Conservation (phyloP, 441 rosid genomes). For the Viola pubescens region DNA sequence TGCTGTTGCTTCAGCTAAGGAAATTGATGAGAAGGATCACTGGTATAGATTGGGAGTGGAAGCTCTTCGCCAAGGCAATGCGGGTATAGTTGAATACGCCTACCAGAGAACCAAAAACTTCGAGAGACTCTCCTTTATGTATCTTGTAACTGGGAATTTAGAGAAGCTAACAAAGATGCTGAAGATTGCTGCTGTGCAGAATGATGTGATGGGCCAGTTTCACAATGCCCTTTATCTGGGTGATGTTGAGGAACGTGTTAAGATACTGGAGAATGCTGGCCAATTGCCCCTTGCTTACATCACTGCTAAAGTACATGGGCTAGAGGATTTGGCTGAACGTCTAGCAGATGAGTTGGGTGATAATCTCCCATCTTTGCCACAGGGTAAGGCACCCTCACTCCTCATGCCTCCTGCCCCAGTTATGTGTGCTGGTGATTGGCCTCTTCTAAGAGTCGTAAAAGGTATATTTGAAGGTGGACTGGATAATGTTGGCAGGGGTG, state of each 20-base stretch:
- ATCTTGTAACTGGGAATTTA: constrained; percentile 69
- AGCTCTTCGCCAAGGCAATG: constrained; percentile 93
- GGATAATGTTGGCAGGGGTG: constrained; percentile 42
- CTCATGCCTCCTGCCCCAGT: constrained; percentile 63
- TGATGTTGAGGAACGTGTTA: constrained; percentile 72
- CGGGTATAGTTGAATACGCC: constrained; percentile 81
- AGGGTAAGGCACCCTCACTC: constrained; percentile 58
- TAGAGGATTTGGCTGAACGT: constrained; percentile 55
- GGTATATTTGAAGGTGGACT: constrained; percentile 82
- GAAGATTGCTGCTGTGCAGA: constrained; percentile 87
- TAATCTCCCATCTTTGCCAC: constrained; percentile 51
- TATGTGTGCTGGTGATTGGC: constrained; percentile 82
- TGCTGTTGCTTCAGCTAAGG: constrained; percentile 88
- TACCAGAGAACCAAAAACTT: constrained; percentile 88
- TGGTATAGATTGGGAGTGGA: constrained; percentile 91
- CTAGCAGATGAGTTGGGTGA: constrained; percentile 60
- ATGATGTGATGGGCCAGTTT: constrained; percentile 88
- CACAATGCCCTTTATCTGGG: constrained; percentile 81
- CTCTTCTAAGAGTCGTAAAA: constrained; percentile 72
- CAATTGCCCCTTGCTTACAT: constrained; percentile 71
- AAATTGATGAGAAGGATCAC: constrained; percentile 85
- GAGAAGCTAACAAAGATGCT: constrained; percentile 77
- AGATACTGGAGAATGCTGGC: constrained; percentile 68
- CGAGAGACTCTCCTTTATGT: constrained; percentile 85
- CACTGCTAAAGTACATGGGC: constrained; percentile 65